phyloP scores from a whole-genome alignment of 2,329 filamentous ascomycete genomes.

The Cercospora sojina region DNA sequence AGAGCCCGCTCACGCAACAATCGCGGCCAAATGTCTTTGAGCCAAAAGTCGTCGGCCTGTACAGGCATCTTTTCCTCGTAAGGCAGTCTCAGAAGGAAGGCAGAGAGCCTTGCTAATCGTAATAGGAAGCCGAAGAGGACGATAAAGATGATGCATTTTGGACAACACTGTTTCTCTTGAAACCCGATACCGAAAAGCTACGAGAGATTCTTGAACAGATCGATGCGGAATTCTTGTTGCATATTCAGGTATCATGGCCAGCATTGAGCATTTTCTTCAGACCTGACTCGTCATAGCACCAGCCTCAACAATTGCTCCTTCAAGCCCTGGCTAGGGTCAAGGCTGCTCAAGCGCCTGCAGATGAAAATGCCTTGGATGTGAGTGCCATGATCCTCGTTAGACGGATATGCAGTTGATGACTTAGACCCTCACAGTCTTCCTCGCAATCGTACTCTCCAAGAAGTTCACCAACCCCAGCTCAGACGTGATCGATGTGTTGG shows the following conservation, averaged over 20 bases:
- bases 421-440: conserved; percentile 85
- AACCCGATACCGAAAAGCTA: conserved; percentile 71
- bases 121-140: conserved; percentile 59
- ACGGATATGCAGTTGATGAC: conserved; percentile 44
- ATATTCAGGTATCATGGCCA: conserved; percentile 60
- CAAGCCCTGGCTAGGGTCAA: conserved; percentile 70
- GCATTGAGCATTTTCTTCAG: neutral
- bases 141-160: conserved; percentile 89
- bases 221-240: conserved; percentile 71
- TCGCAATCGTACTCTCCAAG: conserved; percentile 78
- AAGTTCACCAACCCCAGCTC: conserved; percentile 94
- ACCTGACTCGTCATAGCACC: conserved; percentile 45
- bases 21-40: conserved; percentile 85
- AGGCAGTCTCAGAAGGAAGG: conserved; percentile 8
- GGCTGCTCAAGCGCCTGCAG: conserved; percentile 58
- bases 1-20: conserved; percentile 79
- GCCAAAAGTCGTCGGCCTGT: conserved; percentile 89
- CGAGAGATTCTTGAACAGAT: conserved; percentile 68
- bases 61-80: conserved; percentile 74
- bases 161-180: conserved; percentile 90
- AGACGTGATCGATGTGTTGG: conserved; percentile 86
- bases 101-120: neutral
- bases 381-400: conserved; percentile 34
- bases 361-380: conserved; percentile 84
- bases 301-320: conserved; percentile 75